Evolutionary conservation across 176 grass and related monocot species (phyloP).

Genomic region (Aegilops speltoides): DNA sequence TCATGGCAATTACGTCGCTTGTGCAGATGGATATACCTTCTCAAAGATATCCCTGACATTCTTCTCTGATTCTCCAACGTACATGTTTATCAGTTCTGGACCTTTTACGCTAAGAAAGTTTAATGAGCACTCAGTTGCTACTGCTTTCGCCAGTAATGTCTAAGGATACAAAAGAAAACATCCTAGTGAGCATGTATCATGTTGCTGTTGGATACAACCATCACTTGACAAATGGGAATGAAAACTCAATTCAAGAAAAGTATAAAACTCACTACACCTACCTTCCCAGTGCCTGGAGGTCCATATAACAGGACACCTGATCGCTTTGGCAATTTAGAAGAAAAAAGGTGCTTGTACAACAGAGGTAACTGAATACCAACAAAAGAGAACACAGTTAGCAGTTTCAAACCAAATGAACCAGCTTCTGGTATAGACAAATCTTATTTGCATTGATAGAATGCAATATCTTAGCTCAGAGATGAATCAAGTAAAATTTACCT

Average conservation of each 20-base stretch:
- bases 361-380: constrained; percentile 74
- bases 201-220: constrained; percentile 7
- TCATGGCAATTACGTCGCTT: not conserved
- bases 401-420: not conserved
- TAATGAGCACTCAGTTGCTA: constrained; percentile 91
- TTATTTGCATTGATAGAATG: not conserved
- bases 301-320: constrained; percentile 90
- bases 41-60: constrained; percentile 96
- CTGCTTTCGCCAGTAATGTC: constrained; percentile 95
- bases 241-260: not conserved
- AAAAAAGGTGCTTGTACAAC: constrained; percentile 94
- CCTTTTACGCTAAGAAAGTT: constrained; percentile 97
- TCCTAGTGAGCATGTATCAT: constrained; percentile 12
- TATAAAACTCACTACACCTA: constrained; percentile 29
- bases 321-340: constrained; percentile 81
- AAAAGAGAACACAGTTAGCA: constrained; percentile 27
- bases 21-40: constrained; percentile 51
- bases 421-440: not conserved
- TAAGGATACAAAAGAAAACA: constrained; percentile 29
- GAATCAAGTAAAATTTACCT: constrained; percentile 47
- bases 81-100: constrained; percentile 97
- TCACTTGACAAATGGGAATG: not conserved
- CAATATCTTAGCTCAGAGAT: not conserved
- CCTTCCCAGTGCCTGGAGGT: constrained; percentile 96
- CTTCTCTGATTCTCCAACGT: constrained; percentile 98